Conservation (phyloP, 768 basidiomycete genomes). For the Hirschioporus abietinus region DNA sequence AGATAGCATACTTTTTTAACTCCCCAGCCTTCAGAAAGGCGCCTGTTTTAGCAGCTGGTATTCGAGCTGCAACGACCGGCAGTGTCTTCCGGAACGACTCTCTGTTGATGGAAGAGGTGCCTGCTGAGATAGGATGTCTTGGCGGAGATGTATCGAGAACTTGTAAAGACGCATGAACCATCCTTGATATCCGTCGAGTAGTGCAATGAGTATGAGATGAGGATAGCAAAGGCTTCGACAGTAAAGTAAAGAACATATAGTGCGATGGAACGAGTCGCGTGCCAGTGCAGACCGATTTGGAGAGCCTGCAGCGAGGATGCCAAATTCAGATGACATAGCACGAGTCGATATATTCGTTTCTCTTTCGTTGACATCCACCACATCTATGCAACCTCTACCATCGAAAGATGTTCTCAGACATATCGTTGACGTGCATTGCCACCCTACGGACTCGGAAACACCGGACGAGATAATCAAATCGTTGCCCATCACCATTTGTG, state of each 20-base stretch:
- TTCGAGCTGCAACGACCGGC: conserved; percentile 61
- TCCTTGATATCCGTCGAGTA: background rate
- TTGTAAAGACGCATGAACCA: background rate
- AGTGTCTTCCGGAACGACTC: conserved; percentile 59
- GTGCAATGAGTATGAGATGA: background rate
- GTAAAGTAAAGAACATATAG: background rate
- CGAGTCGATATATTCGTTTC: background rate
- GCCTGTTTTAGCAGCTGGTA: conserved; percentile 52
- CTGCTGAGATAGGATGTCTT: conserved; percentile 41
- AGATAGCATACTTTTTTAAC: conserved; percentile 47
- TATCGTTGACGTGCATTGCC: conserved; percentile 86
- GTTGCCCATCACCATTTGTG: conserved; percentile 65
- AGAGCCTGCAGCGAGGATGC: too few species aligned
- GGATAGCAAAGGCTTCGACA: background rate
- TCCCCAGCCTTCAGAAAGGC: conserved; percentile 48
- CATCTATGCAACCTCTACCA: conserved; percentile 20
- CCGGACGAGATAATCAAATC: conserved; percentile 42
- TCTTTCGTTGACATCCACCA: conserved; percentile 12
- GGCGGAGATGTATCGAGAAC: conserved; percentile 35
- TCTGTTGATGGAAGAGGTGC: conserved; percentile 48
- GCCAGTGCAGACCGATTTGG: background rate
- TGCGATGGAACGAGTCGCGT: background rate
- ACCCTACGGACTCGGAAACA: conserved; percentile 77
- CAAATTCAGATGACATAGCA: background rate
- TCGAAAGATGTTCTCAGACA: conserved; percentile 48